Percentiles rank a stretch among this genome's conserved stretches.
phyloP scores from a whole-genome alignment of 2,329 filamentous ascomycete species.

The Penicillium sp. region DNA sequence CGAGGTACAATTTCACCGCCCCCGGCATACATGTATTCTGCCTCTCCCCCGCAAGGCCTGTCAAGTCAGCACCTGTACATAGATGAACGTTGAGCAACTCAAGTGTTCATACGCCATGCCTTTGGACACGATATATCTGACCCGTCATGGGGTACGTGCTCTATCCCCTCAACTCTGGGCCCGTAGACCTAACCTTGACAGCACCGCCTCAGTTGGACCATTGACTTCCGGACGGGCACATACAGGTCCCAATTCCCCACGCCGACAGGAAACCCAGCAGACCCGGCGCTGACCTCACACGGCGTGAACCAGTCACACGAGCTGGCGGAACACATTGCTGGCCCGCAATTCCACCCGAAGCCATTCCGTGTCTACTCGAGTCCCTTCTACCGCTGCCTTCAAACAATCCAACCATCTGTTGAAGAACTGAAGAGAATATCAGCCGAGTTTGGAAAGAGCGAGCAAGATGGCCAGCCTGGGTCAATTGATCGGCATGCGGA shows the following conservation, averaged over 20 bases:
- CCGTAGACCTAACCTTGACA: slow-evolving; percentile 37
- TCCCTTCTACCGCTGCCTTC: slow-evolving; percentile 82
- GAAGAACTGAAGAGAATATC: slow-evolving; percentile 36
- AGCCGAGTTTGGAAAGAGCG: neutral
- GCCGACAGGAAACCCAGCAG: slow-evolving; percentile 82
- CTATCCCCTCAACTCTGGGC: too few relatives aligned
- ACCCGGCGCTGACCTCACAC: slow-evolving; percentile 82
- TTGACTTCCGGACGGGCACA: slow-evolving; percentile 74
- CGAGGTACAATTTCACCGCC: slow-evolving; percentile 4
- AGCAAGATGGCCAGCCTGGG: slow-evolving; percentile 18
- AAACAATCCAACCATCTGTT: slow-evolving; percentile 71
- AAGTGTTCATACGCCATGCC: slow-evolving; percentile 50
- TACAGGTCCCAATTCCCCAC: slow-evolving; percentile 73
- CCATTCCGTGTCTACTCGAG: slow-evolving; percentile 68
- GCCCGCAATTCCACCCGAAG: slow-evolving; percentile 36
- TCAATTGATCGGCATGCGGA: slow-evolving; percentile 38
- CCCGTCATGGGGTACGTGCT: slow-evolving; percentile 68
- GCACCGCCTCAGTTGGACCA: slow-evolving; percentile 89
- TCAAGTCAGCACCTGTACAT: neutral
- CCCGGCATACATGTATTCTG: slow-evolving; percentile 8
- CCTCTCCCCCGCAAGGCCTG: slow-evolving; percentile 21
- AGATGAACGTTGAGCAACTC: slow-evolving; percentile 3
- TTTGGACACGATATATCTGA: slow-evolving; percentile 70
- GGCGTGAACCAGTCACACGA: slow-evolving; percentile 81
- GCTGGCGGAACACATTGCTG: slow-evolving; percentile 54